These are phyloP conservation scores for Candida xyloterini DNA, from an alignment of 805 yeast genomes.

Conservation along the genomic window DNA sequence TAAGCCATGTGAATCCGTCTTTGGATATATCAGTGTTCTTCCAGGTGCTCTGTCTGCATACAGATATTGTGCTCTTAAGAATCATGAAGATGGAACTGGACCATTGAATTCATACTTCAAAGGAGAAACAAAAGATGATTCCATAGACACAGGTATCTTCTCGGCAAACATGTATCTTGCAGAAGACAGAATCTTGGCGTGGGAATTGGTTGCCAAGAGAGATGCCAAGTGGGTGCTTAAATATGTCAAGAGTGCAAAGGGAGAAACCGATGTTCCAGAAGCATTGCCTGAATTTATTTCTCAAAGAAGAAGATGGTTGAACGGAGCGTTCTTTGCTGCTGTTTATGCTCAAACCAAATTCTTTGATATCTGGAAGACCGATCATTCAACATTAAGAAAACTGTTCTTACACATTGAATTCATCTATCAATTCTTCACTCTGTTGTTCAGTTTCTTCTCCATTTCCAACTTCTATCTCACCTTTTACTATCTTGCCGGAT, in stretches of 20 bases:
- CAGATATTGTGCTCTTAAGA: constrained; percentile 79
- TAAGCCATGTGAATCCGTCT: constrained; percentile 87
- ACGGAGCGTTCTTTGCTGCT: constrained; percentile 97
- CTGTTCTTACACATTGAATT: constrained; percentile 82
- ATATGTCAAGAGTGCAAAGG: constrained; percentile 88
- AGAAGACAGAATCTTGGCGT: constrained; percentile 92
- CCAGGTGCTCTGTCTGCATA: constrained; percentile 98
- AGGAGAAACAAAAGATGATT: constrained; percentile 58
- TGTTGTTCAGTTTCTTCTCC: constrained; percentile 88
- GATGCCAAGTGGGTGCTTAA: constrained; percentile 84
- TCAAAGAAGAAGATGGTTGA: constrained; percentile 97
- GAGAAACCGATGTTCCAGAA: constrained; percentile 97
- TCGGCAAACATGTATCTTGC: constrained; percentile 97
- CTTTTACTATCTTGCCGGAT: constrained; percentile 89
- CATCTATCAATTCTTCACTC: constrained; percentile 75
- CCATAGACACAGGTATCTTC: constrained; percentile 62
- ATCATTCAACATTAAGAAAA: constrained; percentile 79
- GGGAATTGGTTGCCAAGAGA: constrained; percentile 90
- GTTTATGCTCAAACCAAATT: constrained; percentile 83
- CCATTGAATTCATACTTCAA: constrained; percentile 86
- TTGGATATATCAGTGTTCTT: constrained; percentile 89
- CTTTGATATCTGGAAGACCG: constrained; percentile 83
- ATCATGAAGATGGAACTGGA: constrained; percentile 88
- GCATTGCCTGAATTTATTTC: constrained; percentile 89
- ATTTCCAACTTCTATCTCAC: constrained; percentile 89